Evolutionary conservation across 2,329 filamentous ascomycete genomes (phyloP).

Genomic region (Fusarium solani-melongenae): DNA sequence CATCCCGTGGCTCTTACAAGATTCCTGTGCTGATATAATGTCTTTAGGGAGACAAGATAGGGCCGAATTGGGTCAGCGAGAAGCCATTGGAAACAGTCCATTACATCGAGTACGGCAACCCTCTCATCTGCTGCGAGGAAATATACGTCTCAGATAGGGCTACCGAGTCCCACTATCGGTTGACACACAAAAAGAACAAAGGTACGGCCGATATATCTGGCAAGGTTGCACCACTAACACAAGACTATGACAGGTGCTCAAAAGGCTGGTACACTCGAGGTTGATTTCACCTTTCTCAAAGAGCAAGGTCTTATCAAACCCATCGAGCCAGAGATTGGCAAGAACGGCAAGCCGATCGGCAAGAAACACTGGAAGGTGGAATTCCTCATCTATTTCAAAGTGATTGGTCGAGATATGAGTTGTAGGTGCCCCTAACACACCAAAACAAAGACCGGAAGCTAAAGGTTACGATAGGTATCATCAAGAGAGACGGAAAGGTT

Average conservation of each 20-base stretch:
- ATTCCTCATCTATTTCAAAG: not conserved
- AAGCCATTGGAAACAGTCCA: not conserved
- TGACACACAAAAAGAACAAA: not conserved
- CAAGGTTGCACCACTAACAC: rapidly evolving
- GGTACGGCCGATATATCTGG: rapidly evolving
- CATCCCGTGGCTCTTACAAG: rapidly evolving
- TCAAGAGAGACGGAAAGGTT: not conserved
- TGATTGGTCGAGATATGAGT: not conserved
- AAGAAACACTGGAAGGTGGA: not conserved
- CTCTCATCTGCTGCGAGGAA: not conserved
- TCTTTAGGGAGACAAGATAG: not conserved
- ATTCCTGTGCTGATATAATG: rapidly evolving
- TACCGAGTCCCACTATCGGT: not conserved
- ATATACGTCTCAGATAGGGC: not conserved
- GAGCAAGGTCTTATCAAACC: not conserved
- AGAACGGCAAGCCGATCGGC: not conserved
- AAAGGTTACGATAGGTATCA: not conserved
- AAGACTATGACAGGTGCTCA: not conserved
- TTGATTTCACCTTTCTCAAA: not conserved
- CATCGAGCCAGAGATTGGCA: not conserved
- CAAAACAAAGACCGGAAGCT: not conserved
- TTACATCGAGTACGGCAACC: not conserved
- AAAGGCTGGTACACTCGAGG: not conserved
- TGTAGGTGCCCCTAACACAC: not conserved
- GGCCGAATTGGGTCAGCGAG: not conserved